Conservation (phyloP, 192 early-diverging fungal genomes). For the Pilaira anomala region DNA sequence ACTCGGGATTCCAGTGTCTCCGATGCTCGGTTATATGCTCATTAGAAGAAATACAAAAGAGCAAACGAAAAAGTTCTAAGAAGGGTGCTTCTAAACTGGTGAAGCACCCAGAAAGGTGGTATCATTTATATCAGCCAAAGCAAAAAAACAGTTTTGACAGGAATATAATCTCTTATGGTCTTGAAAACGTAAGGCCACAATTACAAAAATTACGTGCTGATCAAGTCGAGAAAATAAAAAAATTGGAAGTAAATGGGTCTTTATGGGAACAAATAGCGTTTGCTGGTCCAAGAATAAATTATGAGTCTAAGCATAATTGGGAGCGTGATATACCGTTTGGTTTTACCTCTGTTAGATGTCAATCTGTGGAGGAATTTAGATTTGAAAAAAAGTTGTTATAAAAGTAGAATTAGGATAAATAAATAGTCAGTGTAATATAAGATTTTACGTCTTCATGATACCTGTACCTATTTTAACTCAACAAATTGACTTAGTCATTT, state of each 20-base stretch:
- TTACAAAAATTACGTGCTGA: neutral
- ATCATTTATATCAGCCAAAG: slow-evolving; percentile 9
- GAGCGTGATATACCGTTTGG: slow-evolving; percentile 5
- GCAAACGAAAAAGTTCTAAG: neutral
- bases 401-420: neutral
- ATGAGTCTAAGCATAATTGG: slow-evolving; percentile 8
- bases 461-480: too few species aligned
- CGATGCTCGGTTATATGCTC: slow-evolving; percentile 1
- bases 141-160: neutral
- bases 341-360: neutral
- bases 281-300: neutral
- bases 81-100: too few species aligned
- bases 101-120: slow-evolving; percentile 5
- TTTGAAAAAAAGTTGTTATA: neutral
- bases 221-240: neutral
- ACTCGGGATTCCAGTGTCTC: slow-evolving; percentile 7
- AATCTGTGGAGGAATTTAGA: slow-evolving; percentile 6
- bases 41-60: slow-evolving; percentile 4
- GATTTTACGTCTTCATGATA: too few species aligned
- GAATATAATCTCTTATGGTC: too few species aligned
- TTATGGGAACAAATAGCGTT: slow-evolving; percentile 3
- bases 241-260: neutral
- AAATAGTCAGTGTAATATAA: neutral
- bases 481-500: too few species aligned
- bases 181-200: neutral